These are phyloP conservation scores for Ricinus communis DNA, from an alignment of 345 rosid genomes.

Conservation along the genomic window DNA sequence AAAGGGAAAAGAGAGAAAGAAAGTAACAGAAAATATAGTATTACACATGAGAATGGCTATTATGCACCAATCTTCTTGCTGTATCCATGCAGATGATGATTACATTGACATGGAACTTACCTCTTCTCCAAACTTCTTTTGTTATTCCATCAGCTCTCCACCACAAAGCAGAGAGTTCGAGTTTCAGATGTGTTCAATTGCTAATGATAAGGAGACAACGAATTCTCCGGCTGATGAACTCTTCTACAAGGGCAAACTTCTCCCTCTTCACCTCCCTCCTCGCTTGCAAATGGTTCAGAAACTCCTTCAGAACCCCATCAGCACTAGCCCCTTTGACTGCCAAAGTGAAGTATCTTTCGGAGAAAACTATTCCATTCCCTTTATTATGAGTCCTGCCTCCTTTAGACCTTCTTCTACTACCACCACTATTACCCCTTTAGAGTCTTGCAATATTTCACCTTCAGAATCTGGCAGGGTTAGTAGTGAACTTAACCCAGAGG, in stretches of 20 bases:
- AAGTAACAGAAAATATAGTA: too few species aligned
- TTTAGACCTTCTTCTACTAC: constrained; percentile 17
- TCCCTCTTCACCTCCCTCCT: constrained; percentile 92
- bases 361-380: constrained; percentile 30
- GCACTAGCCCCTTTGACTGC: constrained; percentile 12
- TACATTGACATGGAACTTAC: constrained; percentile 76
- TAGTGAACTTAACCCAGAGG: constrained; percentile 53
- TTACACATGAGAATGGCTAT: too few species aligned
- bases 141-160: constrained; percentile 53
- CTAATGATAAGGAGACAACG: constrained; percentile 36
- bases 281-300: constrained; percentile 72
- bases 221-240: constrained; percentile 88
- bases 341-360: constrained; percentile 27
- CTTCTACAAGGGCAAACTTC: constrained; percentile 90
- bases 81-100: constrained; percentile 46
- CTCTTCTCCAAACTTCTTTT: constrained; percentile 44
- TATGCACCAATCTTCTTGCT: constrained; percentile 4
- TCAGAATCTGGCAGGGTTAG: constrained; percentile 60
- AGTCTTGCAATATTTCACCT: constrained; percentile 48
- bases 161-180: constrained; percentile 77
- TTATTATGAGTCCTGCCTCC: constrained; percentile 1
- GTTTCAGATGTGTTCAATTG: constrained; percentile 68
- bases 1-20: too few species aligned
- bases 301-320: constrained; percentile 46
- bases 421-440: constrained; percentile 24